Conservation (phyloP, 202 grass and related monocot genomes). For the Panicum hallii region DNA sequence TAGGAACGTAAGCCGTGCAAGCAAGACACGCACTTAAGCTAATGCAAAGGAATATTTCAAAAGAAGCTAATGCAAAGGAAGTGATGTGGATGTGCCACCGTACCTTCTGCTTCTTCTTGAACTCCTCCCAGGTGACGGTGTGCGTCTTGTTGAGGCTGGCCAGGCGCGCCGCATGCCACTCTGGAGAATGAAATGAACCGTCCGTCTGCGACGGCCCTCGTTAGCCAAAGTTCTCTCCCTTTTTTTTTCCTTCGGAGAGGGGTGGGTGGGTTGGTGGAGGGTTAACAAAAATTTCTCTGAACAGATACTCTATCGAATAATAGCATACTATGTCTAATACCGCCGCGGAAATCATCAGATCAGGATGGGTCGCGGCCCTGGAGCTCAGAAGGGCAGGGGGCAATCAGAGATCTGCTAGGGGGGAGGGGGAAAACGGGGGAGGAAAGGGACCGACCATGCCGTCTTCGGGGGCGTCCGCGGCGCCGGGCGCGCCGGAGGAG, state of each 20-base stretch:
- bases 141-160: conserved; percentile 96
- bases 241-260: background rate
- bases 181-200: conserved; percentile 99
- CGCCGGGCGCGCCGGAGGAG: conserved; percentile 66
- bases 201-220: conserved; percentile 93
- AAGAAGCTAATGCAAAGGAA: conserved; percentile 3
- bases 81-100: background rate
- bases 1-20: background rate
- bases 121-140: conserved; percentile 99
- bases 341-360: background rate
- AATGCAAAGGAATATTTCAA: background rate
- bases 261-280: background rate
- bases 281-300: conserved; percentile 20
- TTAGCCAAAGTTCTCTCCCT: conserved; percentile 75
- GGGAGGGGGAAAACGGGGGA: background rate
- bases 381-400: background rate
- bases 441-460: conserved; percentile 99
- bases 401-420: conserved; percentile 30
- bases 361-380: background rate
- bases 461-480: conserved; percentile 73
- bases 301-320: background rate
- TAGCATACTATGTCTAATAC: conserved; percentile 12
- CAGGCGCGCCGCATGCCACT: conserved; percentile 99
- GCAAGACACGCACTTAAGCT: background rate
- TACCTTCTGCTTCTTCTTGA: conserved; percentile 99